Base-by-base conservation (phyloP, 1,284 basidiomycete genomes). In the Heterobasidion annosum region DNA sequence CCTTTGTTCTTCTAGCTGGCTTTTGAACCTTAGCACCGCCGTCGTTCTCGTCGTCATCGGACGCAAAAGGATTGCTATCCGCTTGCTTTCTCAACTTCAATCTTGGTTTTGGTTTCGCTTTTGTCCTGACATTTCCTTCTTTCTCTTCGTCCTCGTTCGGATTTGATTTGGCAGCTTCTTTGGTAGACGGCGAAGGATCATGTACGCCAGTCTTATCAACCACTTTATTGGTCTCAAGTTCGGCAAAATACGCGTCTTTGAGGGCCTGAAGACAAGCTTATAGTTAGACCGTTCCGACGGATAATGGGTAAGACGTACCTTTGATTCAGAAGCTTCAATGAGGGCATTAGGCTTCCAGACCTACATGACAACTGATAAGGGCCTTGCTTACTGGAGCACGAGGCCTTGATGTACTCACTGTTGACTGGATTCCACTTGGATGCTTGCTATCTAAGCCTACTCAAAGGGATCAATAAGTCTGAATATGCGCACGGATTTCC, bases 371-470 rank as follows among this genome's bases (percentile, higher is more conserved):
- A 25, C 25, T n/a, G 44, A 33, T 25, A 50, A 46, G 10, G 9
- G 10, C 46, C 4, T n/a, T 7, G 5, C 25, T 25, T 25, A 25
- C 25, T 25, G 3, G 25, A 25, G 25, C 25, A 25, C 25, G 25
- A 25, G 25, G 25, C 13, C 12, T 43, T 43, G 40, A 34, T 18
- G n/a, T 25, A 60, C 67, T 55, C 58, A 85, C 85, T 58, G 85
- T 87, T 34, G 85, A 83, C 45, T 73, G 77, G 51, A 88, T 75
- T 2, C 85, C 83, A 64, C 83, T 86, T 1, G 81, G 64, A 62
- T 88, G 86, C 62, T 88, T 88, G 66, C 84, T 87, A 59, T 88
- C 83, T 53, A 88, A 68, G 4, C 82, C 84, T 85, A 54, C 25
- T 35, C 19, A 47, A 25, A 43, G 48, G 35, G 25, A n/a, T 1